Conservation (phyloP, 768 basidiomycete genomes). For the Tylopilus subfusipes region DNA sequence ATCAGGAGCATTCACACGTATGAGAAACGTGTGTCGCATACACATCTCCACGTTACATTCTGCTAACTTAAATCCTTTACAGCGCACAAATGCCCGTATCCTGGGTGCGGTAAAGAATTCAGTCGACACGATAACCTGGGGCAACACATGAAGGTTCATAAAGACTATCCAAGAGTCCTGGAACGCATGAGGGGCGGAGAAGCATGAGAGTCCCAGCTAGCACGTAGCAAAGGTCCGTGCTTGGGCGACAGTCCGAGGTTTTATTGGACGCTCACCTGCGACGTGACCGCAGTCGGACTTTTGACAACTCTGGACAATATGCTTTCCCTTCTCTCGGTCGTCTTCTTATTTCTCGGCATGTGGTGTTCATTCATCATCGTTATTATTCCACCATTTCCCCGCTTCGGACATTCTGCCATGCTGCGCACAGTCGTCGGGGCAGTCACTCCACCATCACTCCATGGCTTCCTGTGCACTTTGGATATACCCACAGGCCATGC, state of each 20-base stretch:
- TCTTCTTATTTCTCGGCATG: constrained; percentile 26
- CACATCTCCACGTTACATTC: constrained; percentile 3
- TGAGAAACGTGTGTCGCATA: constrained; percentile 71
- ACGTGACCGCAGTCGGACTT: constrained; percentile 28
- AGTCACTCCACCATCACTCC: constrained; percentile 8
- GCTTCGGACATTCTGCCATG: constrained; percentile 25
- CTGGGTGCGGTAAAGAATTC: constrained; percentile 80
- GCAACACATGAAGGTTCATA: constrained; percentile 85
- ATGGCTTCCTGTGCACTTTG: constrained; percentile 11
- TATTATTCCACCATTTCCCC: constrained; percentile 18
- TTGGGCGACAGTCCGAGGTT: constrained; percentile 23
- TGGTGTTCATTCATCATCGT: constrained; percentile 19
- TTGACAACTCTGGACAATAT: constrained; percentile 21
- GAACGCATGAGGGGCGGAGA: constrained; percentile 27
- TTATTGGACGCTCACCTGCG: constrained; percentile 11
- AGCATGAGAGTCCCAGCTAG: constrained; percentile 1
- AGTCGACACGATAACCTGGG: constrained; percentile 85
- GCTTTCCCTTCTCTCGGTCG: constrained; percentile 20
- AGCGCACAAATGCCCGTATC: constrained; percentile 82
- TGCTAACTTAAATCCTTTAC: constrained; percentile 10
- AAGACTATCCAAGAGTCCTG: constrained; percentile 31
- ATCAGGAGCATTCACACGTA: constrained; percentile 86
- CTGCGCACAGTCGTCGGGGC: constrained; percentile 15
- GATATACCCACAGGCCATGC: constrained; percentile 24
- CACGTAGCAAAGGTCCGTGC: constrained; percentile 17